phyloP scores from a whole-genome alignment of 768 basidiomycete species.

The Boletus sensibilis region DNA sequence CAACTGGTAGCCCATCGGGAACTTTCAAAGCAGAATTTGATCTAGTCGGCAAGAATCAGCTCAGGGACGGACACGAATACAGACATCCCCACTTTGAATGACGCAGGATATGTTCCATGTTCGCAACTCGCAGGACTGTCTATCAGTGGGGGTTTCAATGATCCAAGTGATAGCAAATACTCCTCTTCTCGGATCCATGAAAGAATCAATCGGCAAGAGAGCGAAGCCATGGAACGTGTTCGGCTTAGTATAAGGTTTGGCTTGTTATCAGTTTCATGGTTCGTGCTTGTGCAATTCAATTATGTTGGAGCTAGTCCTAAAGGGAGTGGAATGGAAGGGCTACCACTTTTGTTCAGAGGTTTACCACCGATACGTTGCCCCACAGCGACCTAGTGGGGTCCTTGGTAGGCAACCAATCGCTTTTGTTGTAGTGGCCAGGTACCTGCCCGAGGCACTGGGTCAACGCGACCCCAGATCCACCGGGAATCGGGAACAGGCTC shows the following conservation, averaged over 20 bases:
- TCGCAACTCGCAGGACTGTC: not conserved
- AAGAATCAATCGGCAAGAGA: not conserved
- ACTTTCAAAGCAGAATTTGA: not conserved
- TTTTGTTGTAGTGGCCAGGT: not conserved
- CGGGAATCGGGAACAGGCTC: not conserved
- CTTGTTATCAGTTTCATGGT: not conserved
- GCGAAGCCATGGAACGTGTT: not conserved
- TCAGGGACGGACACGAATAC: not conserved
- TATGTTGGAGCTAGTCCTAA: not conserved
- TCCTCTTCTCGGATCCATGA: not conserved
- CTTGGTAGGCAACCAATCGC: not conserved
- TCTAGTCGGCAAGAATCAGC: conserved; percentile 1
- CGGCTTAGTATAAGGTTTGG: not conserved
- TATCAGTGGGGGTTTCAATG: not conserved
- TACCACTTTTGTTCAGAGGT: not conserved
- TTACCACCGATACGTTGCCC: not conserved
- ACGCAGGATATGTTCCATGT: conserved; percentile 2
- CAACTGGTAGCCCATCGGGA: conserved; percentile 1
- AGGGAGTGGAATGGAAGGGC: conserved; percentile 6
- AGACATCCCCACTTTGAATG: conserved; percentile 2
- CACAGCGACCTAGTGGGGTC: not conserved
- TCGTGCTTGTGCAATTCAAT: conserved; percentile 2
- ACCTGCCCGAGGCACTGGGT: not conserved
- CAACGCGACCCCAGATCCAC: conserved; percentile 5
- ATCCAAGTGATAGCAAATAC: not conserved